Conservation (phyloP, 2,329 filamentous ascomycete species). For the Cytospora paraplurivora region DNA sequence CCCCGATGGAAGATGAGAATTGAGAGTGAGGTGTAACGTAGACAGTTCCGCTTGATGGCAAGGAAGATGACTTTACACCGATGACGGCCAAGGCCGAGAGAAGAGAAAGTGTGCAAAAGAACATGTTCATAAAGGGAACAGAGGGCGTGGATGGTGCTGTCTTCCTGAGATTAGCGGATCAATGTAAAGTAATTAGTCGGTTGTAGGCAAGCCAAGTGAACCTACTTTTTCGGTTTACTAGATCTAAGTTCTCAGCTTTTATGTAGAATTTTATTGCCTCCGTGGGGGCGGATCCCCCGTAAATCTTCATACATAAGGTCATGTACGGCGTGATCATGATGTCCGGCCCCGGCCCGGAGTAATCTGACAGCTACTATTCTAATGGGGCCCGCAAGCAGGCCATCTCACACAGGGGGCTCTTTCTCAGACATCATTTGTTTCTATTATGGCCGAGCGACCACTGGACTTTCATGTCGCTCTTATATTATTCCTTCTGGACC, state of each 20-base stretch:
- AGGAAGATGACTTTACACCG: background rate
- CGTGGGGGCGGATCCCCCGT: background rate
- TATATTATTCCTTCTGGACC: too few relatives aligned
- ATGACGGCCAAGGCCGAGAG: background rate
- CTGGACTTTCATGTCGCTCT: background rate
- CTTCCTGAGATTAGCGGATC: background rate
- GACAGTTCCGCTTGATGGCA: conserved; percentile 30
- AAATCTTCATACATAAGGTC: background rate
- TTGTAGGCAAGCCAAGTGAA: too few relatives aligned
- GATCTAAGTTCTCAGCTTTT: background rate
- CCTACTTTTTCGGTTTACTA: background rate
- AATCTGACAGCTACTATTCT: conserved; percentile 1
- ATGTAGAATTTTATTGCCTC: background rate
- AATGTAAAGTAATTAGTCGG: background rate
- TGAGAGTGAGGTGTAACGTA: conserved; percentile 57
- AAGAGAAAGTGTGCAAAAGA: conserved; percentile 1
- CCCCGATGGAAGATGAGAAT: conserved; percentile 60
- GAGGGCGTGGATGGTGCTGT: conserved; percentile 5
- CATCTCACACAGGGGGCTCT: background rate
- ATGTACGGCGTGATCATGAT: background rate
- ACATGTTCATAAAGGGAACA: background rate
- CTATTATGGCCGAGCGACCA: background rate
- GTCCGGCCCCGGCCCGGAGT: background rate
- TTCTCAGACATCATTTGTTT: background rate
- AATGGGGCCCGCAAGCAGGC: background rate